phyloP scores from a whole-genome alignment of 768 basidiomycete genomes.

The Agrocybe chaxingu region DNA sequence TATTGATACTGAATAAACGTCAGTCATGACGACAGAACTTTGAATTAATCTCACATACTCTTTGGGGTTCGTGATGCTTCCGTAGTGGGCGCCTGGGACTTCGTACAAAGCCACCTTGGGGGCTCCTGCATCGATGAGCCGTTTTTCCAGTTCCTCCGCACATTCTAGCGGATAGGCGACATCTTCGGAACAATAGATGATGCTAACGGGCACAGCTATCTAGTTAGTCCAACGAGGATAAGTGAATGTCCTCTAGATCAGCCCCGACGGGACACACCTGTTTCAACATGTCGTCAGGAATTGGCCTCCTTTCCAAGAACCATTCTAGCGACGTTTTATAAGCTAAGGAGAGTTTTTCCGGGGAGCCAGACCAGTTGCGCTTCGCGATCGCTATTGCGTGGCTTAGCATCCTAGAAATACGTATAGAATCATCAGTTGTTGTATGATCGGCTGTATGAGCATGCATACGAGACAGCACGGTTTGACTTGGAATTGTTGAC shows the following conservation, averaged over 20 bases:
- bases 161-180: constrained; percentile 24
- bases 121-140: constrained; percentile 19
- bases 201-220: constrained; percentile 24
- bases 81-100: constrained; percentile 28
- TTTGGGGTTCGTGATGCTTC: constrained; percentile 19
- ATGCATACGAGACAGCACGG: constrained; percentile 16
- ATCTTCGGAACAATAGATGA: constrained; percentile 28
- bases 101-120: constrained; percentile 15
- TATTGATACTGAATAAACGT: constrained; percentile 8
- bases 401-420: constrained; percentile 7
- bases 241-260: background rate
- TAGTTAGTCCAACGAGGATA: background rate
- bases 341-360: constrained; percentile 12
- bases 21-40: background rate
- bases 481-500: constrained; percentile 16
- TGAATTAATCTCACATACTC: constrained; percentile 14
- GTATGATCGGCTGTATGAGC: background rate
- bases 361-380: constrained; percentile 13
- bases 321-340: constrained; percentile 15
- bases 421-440: background rate
- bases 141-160: constrained; percentile 16
- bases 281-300: constrained; percentile 10
- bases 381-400: constrained; percentile 8
- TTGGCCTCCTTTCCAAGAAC: constrained; percentile 12
- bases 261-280: constrained; percentile 11